Conservation (phyloP, 257 asterid genomes). For the Nicotiana paniculata region DNA sequence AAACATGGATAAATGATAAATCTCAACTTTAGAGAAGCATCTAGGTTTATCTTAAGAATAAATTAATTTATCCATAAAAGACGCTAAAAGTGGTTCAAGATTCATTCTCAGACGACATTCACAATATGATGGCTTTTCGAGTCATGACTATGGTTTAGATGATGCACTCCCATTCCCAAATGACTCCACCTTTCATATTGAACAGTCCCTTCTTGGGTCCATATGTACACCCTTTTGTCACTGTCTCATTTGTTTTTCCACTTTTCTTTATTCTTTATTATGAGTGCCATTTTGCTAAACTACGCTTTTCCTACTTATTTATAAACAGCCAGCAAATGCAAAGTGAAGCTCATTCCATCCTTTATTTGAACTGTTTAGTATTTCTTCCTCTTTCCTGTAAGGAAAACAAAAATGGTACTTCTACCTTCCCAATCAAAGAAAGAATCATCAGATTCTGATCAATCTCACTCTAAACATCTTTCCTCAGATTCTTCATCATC, state of each 20-base stretch:
- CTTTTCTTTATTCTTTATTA: not conserved
- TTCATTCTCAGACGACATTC: not conserved
- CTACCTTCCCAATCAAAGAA: conserved; percentile 6
- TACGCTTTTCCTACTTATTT: not conserved
- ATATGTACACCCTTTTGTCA: not conserved
- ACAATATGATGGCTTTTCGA: not conserved
- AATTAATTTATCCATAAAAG: not conserved
- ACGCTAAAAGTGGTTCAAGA: not conserved
- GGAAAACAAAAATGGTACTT: conserved; percentile 4
- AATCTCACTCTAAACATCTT: conserved; percentile 16
- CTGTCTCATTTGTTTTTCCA: not conserved
- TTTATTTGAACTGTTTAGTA: not conserved
- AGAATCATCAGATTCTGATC: conserved; percentile 11
- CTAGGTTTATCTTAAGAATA: not conserved
- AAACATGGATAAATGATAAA: not conserved
- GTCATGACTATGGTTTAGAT: not conserved
- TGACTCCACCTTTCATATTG: conserved; percentile 1
- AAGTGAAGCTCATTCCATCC: not conserved
- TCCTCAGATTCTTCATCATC: conserved; percentile 26
- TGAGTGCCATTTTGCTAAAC: not conserved
- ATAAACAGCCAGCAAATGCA: not conserved
- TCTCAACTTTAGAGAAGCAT: not conserved
- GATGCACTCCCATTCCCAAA: not conserved
- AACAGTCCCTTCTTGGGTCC: not conserved
- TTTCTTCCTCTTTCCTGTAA: not conserved